A percentile compares a stretch with the other conserved stretches of the same genome.
Evolutionary conservation across 129 eudicot species (phyloP).

Genomic region (Flaveria trinervia): DNA sequence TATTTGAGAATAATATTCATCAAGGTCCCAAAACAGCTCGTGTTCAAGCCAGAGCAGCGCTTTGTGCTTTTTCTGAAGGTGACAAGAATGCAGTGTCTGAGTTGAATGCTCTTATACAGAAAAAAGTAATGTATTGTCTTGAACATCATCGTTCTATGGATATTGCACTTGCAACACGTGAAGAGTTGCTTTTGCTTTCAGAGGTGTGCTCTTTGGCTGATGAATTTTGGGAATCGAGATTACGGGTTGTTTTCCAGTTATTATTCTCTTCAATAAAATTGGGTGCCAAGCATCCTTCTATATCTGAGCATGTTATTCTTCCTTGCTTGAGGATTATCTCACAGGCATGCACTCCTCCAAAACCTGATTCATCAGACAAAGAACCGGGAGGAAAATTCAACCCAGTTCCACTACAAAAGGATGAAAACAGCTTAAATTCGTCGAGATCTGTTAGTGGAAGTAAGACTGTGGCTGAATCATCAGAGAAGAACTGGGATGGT

Average conservation of each 20-base stretch:
- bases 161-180: slow-evolving; percentile 90
- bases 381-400: slow-evolving; percentile 60
- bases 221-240: slow-evolving; percentile 97
- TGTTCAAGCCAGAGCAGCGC: slow-evolving; percentile 92
- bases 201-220: slow-evolving; percentile 92
- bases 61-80: slow-evolving; percentile 95
- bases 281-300: slow-evolving; percentile 97
- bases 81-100: slow-evolving; percentile 79
- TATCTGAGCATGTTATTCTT: slow-evolving; percentile 92
- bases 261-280: slow-evolving; percentile 84
- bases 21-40: slow-evolving; percentile 99
- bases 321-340: slow-evolving; percentile 94
- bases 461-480: slow-evolving; percentile 46
- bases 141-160: slow-evolving; percentile 99
- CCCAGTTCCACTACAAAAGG: slow-evolving; percentile 45
- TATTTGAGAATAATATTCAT: slow-evolving; percentile 96
- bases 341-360: slow-evolving; percentile 97
- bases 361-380: slow-evolving; percentile 81
- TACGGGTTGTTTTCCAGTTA: slow-evolving; percentile 93
- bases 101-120: slow-evolving; percentile 78
- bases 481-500: slow-evolving; percentile 76
- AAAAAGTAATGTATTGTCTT: slow-evolving; percentile 89
- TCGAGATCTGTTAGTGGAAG: slow-evolving; percentile 56
- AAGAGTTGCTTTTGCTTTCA: slow-evolving; percentile 88
- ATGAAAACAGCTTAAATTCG: slow-evolving; percentile 43